Percentiles rank a stretch among this genome's conserved stretches.
Conservation (phyloP, 768 basidiomycete genomes). For the Suillus clintonianus region DNA sequence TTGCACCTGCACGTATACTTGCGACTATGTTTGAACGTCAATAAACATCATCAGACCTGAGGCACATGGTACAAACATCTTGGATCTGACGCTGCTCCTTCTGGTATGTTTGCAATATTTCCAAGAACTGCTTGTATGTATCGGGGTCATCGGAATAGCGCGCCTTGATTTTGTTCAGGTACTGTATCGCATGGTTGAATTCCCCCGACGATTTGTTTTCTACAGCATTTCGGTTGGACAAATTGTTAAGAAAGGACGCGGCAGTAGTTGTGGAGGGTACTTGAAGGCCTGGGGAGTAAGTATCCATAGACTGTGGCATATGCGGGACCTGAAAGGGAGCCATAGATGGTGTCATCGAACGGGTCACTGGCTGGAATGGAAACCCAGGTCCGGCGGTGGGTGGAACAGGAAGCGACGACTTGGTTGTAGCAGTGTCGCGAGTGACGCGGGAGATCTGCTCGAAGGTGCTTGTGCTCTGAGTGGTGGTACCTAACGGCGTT, state of each 20-base stretch:
- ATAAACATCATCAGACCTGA: conserved; percentile 9
- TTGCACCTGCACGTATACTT: conserved; percentile 82
- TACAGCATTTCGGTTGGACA: conserved; percentile 49
- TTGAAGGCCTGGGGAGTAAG: conserved; percentile 49
- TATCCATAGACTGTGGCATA: conserved; percentile 30
- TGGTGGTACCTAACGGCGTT: conserved; percentile 73
- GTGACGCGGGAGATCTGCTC: conserved; percentile 32
- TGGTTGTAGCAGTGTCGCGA: conserved; percentile 23
- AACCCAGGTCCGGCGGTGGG: conserved; percentile 37
- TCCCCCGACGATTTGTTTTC: conserved; percentile 63
- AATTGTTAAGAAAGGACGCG: conserved; percentile 64
- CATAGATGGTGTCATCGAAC: conserved; percentile 48
- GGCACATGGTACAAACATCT: conserved; percentile 53
- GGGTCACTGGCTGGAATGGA: conserved; percentile 9
- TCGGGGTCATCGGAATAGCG: conserved; percentile 88
- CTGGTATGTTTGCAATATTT: conserved; percentile 86
- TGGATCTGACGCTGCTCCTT: conserved; percentile 76
- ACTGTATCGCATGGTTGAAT: conserved; percentile 94
- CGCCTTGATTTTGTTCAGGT: conserved; percentile 97
- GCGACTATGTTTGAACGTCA: conserved; percentile 43
- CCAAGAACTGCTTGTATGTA: conserved; percentile 88
- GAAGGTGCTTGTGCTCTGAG: conserved; percentile 55
- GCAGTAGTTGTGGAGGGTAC: conserved; percentile 56
- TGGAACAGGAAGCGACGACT: conserved; percentile 18
- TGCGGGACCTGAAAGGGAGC: conserved; percentile 50